A percentile compares a stretch with the other conserved stretches of the same genome.
phyloP scores from a whole-genome alignment of 2,329 filamentous ascomycete species.

The Xylaria sp. region DNA sequence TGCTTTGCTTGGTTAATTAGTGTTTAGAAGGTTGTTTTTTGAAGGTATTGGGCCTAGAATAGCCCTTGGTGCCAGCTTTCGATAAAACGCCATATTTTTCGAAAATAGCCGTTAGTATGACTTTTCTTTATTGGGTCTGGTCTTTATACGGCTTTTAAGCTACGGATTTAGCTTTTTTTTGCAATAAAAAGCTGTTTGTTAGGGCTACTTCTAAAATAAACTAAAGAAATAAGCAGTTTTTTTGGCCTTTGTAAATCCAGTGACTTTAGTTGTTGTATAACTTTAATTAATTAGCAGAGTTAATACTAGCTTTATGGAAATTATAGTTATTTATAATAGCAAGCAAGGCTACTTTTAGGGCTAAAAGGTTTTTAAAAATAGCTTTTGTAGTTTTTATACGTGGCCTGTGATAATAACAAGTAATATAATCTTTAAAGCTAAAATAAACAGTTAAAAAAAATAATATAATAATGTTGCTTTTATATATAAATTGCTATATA shows the following conservation, averaged over 20 bases:
- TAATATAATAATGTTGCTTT: neutral
- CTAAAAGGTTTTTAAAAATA: neutral
- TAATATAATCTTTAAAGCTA: neutral
- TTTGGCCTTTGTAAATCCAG: neutral
- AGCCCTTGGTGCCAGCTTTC: neutral
- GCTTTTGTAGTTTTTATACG: neutral
- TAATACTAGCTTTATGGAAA: neutral
- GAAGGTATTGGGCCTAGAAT: neutral
- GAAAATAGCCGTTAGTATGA: neutral
- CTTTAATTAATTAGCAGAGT: neutral
- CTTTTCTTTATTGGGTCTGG: neutral
- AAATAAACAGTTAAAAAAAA: slow-evolving; percentile 12
- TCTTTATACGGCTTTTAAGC: neutral
- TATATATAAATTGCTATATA: slow-evolving; percentile 14
- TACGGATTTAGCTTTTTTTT: neutral
- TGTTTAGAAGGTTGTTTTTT: neutral
- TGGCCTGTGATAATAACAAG: neutral
- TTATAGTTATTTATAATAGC: neutral
- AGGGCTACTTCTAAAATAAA: slow-evolving; percentile 2
- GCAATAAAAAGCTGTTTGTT: slow-evolving; percentile 7
- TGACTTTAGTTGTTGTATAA: neutral
- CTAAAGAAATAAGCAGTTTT: slow-evolving; percentile 8
- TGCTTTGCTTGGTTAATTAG: neutral
- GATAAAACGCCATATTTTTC: neutral
- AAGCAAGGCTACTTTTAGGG: neutral